Evolutionary conservation across 768 basidiomycete species (phyloP).

Genomic region (Macrocybe gigantea): DNA sequence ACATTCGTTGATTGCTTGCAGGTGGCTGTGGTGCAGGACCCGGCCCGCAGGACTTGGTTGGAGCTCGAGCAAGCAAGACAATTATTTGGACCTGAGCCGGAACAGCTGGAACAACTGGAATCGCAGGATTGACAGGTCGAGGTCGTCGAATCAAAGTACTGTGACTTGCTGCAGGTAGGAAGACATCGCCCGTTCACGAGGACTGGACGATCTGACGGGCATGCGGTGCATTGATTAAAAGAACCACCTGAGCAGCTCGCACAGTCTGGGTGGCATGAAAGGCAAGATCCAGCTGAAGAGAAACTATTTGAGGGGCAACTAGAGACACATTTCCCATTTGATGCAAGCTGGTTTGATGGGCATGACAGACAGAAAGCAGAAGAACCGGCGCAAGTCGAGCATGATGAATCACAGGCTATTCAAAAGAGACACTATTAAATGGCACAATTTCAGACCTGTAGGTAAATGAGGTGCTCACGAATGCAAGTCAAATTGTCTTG

Average conservation of each 20-base stretch:
- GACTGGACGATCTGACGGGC: slow-evolving; percentile 64
- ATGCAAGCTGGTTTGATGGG: slow-evolving; percentile 57
- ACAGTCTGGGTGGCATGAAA: slow-evolving; percentile 79
- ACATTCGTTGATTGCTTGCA: slow-evolving; percentile 52
- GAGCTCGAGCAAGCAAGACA: slow-evolving; percentile 54
- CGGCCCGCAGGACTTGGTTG: slow-evolving; percentile 36
- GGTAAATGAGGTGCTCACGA: slow-evolving; percentile 36
- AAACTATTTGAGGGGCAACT: slow-evolving; percentile 70
- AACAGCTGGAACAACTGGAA: slow-evolving; percentile 58
- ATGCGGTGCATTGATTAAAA: slow-evolving; percentile 74
- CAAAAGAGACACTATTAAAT: slow-evolving; percentile 2
- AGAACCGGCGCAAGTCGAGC: slow-evolving; percentile 61
- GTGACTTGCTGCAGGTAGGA: slow-evolving; percentile 60
- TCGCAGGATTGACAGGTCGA: slow-evolving; percentile 65
- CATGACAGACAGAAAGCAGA: slow-evolving; percentile 74
- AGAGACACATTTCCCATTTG: slow-evolving; percentile 64
- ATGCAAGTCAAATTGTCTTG: slow-evolving; percentile 71
- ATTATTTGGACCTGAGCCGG: slow-evolving; percentile 44
- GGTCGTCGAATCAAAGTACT: slow-evolving; percentile 64
- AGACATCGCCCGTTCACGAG: slow-evolving; percentile 70
- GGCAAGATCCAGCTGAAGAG: slow-evolving; percentile 57
- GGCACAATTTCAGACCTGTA: not conserved
- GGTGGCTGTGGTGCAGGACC: slow-evolving; percentile 50
- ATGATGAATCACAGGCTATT: slow-evolving; percentile 46
- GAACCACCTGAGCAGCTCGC: slow-evolving; percentile 64